phyloP scores from a whole-genome alignment of 2,329 filamentous ascomycete genomes.

The Fusarium sp. region DNA sequence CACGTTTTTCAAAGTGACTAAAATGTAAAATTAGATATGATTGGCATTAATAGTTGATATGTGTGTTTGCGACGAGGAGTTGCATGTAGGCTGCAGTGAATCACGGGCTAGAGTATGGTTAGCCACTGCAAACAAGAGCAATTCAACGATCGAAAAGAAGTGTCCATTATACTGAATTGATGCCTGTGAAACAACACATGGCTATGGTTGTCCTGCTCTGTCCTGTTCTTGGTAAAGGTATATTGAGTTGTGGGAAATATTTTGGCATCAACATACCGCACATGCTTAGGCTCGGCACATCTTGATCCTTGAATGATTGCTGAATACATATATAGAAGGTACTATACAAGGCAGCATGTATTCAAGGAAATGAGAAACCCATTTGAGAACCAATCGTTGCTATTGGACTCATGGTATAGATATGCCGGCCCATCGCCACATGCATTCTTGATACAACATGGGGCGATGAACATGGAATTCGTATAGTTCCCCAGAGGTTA shows the following conservation, averaged over 20 bases:
- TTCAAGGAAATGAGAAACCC: background rate
- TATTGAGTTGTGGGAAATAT: background rate
- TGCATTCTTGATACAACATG: background rate
- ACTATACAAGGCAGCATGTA: background rate
- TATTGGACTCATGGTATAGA: background rate
- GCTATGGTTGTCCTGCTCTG: background rate
- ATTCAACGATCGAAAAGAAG: background rate
- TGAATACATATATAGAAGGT: background rate
- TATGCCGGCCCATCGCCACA: background rate
- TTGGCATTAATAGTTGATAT: background rate
- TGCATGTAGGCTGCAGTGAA: background rate
- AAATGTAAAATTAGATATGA: background rate
- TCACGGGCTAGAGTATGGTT: background rate
- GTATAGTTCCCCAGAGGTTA: background rate
- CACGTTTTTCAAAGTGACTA: background rate
- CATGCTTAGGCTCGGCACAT: background rate
- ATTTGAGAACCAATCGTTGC: background rate
- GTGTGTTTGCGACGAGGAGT: background rate
- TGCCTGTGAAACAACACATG: background rate
- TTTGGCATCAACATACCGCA: background rate
- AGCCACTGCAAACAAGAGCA: background rate
- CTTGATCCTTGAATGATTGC: background rate
- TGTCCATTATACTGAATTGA: background rate
- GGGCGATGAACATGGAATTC: background rate
- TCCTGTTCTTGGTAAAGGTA: background rate